Evolutionary conservation across 2,329 filamentous ascomycete genomes (phyloP).

Genomic region (Cladophialophora bantiana): DNA sequence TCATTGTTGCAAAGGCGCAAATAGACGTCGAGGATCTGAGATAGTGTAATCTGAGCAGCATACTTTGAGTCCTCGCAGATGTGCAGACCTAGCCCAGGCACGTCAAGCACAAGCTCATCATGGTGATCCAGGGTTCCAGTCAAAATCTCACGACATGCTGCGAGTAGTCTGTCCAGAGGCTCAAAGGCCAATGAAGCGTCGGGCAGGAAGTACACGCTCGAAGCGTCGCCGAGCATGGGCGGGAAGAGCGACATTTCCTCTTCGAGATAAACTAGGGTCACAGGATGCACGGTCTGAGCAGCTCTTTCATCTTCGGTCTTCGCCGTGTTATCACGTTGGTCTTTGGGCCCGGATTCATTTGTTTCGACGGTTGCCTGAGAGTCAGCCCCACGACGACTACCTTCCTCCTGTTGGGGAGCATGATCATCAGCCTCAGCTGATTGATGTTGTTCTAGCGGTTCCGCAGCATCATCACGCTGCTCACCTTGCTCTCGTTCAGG

Average conservation of each 20-base stretch:
- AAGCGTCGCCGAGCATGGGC: constrained; percentile 56
- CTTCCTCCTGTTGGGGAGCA: neutral
- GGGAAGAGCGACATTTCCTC: constrained; percentile 66
- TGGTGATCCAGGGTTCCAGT: constrained; percentile 63
- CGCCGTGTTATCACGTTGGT: constrained; percentile 14
- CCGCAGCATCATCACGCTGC: neutral
- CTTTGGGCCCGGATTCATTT: neutral
- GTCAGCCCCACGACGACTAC: neutral
- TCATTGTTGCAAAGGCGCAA: constrained; percentile 66
- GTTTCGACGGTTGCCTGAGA: neutral
- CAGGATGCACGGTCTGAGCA: constrained; percentile 48
- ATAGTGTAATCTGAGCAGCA: constrained; percentile 59
- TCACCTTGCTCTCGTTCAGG: neutral
- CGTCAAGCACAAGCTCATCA: constrained; percentile 63
- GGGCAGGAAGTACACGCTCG: constrained; percentile 64
- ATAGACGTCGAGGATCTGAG: constrained; percentile 66
- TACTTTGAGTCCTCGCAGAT: constrained; percentile 63
- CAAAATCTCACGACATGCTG: constrained; percentile 59
- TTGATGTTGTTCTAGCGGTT: neutral
- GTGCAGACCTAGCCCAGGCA: constrained; percentile 63
- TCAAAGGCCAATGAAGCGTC: constrained; percentile 62
- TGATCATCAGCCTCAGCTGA: neutral
- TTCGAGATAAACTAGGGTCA: constrained; percentile 63
- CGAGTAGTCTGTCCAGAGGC: constrained; percentile 63
- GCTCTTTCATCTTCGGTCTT: neutral